A percentile compares a stretch with the other conserved stretches of the same genome.
phyloP scores from a whole-genome alignment of 2,329 filamentous ascomycete species.

The Colletotrichum brevisporum region DNA sequence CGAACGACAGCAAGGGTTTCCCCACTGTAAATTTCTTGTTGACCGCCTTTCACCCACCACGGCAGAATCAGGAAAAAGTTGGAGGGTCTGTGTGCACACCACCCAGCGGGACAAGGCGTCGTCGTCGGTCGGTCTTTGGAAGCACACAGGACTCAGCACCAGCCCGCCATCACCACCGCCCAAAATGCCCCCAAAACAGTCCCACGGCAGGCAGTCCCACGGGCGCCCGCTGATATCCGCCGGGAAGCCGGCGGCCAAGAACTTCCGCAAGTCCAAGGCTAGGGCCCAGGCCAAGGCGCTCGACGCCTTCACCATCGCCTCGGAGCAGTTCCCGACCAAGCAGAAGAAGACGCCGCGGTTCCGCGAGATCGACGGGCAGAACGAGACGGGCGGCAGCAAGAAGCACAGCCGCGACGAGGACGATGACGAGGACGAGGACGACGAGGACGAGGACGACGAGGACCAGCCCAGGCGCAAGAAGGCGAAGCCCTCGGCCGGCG shows the following conservation, averaged over 20 bases:
- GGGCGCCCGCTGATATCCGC: conserved; percentile 64
- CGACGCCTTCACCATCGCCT: conserved; percentile 71
- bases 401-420: conserved; percentile 44
- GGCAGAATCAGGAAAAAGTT: conserved; percentile 42
- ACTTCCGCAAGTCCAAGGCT: conserved; percentile 62
- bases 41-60: conserved; percentile 41
- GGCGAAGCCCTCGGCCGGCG: conserved; percentile 58
- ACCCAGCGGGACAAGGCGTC: not conserved
- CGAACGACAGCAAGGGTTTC: not conserved
- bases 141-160: conserved; percentile 1
- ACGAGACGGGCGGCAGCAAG: conserved; percentile 46
- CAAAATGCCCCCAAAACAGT: conserved; percentile 71
- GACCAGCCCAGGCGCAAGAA: conserved; percentile 63
- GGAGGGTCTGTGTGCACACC: not conserved
- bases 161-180: not conserved
- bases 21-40: conserved; percentile 39
- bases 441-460: conserved; percentile 64
- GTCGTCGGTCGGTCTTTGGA: not conserved
- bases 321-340: conserved; percentile 64
- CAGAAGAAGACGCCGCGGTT: conserved; percentile 64
- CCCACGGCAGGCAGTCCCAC: conserved; percentile 70
- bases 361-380: conserved; percentile 63
- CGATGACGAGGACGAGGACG: conserved; percentile 58
- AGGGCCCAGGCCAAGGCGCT: conserved; percentile 64
- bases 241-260: conserved; percentile 51